Evolutionary conservation across 306 rosid species (phyloP), one percentile per base, ranked within the genome.

Genomic region (Prunus campanulata): DNA sequence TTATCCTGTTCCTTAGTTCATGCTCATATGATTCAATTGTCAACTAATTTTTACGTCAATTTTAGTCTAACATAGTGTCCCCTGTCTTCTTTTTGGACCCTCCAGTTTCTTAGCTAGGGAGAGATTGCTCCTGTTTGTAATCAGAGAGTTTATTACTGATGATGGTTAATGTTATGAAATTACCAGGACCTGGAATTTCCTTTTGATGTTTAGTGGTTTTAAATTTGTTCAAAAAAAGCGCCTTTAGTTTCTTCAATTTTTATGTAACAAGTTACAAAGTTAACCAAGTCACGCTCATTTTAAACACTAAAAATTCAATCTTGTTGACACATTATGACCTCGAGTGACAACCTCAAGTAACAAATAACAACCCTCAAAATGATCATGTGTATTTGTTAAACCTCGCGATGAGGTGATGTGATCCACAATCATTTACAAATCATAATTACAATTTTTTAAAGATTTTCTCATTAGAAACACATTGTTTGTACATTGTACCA

Each of bases 1-100:
- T 22, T 93, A 89, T 51, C 98, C 96, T 67, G 83, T 93, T 56
- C 96, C 98, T n/a, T 93, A 83, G 80, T 29, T 65, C 49, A 8
- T 8, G 49, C 9, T 18, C 49, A 35, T 39, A 8, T 11, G 22
- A 29, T 69, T 70, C 20, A 50, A 35, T 50, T 18, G 32, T 70
- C 61, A 70, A 70, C 39, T 13, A 60, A 25, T 25, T 1, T 48
- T 19, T 56, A 4, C 44, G 44, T 39, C 24, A 54, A 54, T 11
- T 49, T 54, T 18, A 54, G 59, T 18, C 20, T 54, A 54, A 54
- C 59, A 54, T 54, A 19, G 59, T 54, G 9, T 39, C 44, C 44
- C 44, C 44, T 6, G 44, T 27, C 19, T 8, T 20, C n/a, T n/a
- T 56, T 66, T 46, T 22, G 30, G 14, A 32, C 55, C 54, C 59